These are phyloP conservation scores for Acephala macrosclerotiorum DNA, from an alignment of 2,329 filamentous ascomycete species.

Conservation along the genomic window DNA sequence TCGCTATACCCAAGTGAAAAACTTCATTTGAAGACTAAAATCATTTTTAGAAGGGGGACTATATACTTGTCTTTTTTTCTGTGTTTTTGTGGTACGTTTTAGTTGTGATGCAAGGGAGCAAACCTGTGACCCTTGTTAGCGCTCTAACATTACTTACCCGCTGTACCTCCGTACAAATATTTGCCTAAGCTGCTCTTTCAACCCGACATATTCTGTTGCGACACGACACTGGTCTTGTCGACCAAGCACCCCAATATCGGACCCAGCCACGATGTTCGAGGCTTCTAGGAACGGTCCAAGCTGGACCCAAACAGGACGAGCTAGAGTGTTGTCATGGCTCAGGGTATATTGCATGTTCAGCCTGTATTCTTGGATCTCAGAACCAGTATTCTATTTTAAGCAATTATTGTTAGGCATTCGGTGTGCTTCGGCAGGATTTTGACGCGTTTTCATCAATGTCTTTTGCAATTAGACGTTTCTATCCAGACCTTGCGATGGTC, in stretches of 20 bases:
- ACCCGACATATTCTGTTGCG: slow-evolving; percentile 8
- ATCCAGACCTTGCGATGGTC: neutral
- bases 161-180: too few species aligned
- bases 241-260: neutral
- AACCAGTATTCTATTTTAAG: slow-evolving; percentile 20
- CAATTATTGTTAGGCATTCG: neutral
- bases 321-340: slow-evolving; percentile 5
- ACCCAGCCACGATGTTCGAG: slow-evolving; percentile 1
- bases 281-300: slow-evolving; percentile 16
- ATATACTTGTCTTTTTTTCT: too few species aligned
- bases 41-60: too few species aligned
- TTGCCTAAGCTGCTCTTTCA: slow-evolving; percentile 25
- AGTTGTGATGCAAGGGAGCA: too few species aligned
- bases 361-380: slow-evolving; percentile 18
- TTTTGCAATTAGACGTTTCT: slow-evolving; percentile 5
- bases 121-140: too few species aligned
- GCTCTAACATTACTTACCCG: too few species aligned
- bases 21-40: too few species aligned
- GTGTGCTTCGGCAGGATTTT: neutral
- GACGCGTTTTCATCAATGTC: slow-evolving; percentile 13
- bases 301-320: neutral
- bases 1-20: too few species aligned
- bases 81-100: too few species aligned
- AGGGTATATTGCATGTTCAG: slow-evolving; percentile 26
- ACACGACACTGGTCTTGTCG: slow-evolving; percentile 6